These are phyloP conservation scores for Begonia peltatifolia DNA, from an alignment of 306 rosid species.

Conservation along the genomic window DNA sequence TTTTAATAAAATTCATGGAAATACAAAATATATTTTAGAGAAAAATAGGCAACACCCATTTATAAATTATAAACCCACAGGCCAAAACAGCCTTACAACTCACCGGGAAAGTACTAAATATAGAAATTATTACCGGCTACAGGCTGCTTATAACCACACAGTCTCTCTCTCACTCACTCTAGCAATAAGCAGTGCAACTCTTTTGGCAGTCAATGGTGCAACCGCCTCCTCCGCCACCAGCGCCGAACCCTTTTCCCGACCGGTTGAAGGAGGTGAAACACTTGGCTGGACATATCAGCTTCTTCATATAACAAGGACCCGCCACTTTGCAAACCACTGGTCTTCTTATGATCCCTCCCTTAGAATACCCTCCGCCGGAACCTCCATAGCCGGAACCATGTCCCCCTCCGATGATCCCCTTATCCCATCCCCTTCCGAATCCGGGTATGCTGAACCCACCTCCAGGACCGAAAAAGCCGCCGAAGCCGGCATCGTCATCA, in stretches of 20 bases:
- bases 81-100: too few species aligned
- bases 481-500: constrained; percentile 5
- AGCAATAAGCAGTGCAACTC: constrained; percentile 67
- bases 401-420: constrained; percentile 61
- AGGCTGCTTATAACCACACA: background rate
- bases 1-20: too few species aligned
- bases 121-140: background rate
- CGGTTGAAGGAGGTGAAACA: constrained; percentile 79
- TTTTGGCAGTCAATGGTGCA: constrained; percentile 84
- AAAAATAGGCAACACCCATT: too few species aligned
- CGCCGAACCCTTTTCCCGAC: constrained; percentile 80
- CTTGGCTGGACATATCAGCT: constrained; percentile 74
- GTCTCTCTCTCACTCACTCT: constrained; percentile 12
- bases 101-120: too few species aligned
- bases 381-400: constrained; percentile 77
- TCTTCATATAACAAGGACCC: constrained; percentile 83
- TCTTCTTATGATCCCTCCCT: constrained; percentile 38
- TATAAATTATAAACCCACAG: too few species aligned
- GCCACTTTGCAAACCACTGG: constrained; percentile 52
- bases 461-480: constrained; percentile 6
- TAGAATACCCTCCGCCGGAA: constrained; percentile 57
- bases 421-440: constrained; percentile 60
- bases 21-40: too few species aligned
- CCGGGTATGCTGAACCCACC: constrained; percentile 51
- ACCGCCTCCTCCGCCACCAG: constrained; percentile 90